Evolutionary conservation across 164 flowering plant genomes (phyloP).

Genomic region (Berberis thunbergii): DNA sequence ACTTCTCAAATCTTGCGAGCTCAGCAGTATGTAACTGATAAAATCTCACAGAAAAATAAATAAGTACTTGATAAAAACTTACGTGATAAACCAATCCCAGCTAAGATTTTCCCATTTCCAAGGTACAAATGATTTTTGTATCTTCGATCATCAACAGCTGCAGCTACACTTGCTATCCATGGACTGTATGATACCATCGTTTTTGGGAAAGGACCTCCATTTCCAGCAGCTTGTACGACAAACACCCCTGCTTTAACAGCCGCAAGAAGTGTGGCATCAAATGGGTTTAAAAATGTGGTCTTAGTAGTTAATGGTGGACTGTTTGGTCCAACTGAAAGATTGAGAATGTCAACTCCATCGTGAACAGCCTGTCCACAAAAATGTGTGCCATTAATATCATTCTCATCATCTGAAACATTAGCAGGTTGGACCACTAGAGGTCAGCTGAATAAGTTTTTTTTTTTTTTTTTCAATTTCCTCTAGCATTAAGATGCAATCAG

Average conservation of each 20-base stretch:
- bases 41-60: neutral
- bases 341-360: slow-evolving; percentile 96
- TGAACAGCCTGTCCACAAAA: slow-evolving; percentile 72
- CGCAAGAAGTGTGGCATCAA: slow-evolving; percentile 84
- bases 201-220: slow-evolving; percentile 97
- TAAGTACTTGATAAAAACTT: slow-evolving; percentile 24
- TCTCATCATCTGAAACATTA: neutral
- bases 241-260: slow-evolving; percentile 98
- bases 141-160: slow-evolving; percentile 92
- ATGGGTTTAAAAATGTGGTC: slow-evolving; percentile 86
- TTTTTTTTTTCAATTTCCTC: too few species aligned
- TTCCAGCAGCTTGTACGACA: slow-evolving; percentile 98
- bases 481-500: too few species aligned
- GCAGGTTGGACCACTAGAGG: neutral
- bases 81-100: slow-evolving; percentile 93
- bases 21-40: neutral
- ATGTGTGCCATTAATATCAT: neutral
- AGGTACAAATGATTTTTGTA: slow-evolving; percentile 82
- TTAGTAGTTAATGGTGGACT: slow-evolving; percentile 84
- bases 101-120: slow-evolving; percentile 76
- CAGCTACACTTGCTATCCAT: slow-evolving; percentile 94
- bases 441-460: too few species aligned
- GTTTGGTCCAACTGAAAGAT: slow-evolving; percentile 94
- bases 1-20: neutral
- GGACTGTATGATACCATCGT: slow-evolving; percentile 93